Percentiles rank a stretch among this genome's conserved stretches.
Conservation (phyloP, 768 basidiomycete genomes). For the Kwoniella heveanensis region DNA sequence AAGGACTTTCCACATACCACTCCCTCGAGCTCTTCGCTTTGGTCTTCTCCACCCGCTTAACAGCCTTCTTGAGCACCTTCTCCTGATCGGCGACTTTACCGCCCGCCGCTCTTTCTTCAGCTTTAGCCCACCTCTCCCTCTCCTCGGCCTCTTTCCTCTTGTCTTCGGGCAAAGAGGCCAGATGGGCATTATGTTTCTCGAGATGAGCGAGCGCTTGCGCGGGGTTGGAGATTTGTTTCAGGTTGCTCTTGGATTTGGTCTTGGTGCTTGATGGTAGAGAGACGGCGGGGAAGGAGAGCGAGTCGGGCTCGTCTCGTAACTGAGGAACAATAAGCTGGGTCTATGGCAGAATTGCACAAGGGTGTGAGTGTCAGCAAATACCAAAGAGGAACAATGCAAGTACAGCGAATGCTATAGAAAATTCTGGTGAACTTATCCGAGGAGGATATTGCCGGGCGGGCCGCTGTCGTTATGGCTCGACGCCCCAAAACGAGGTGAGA, state of each 20-base stretch:
- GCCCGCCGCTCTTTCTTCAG: constrained; percentile 81
- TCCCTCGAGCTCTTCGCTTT: constrained; percentile 79
- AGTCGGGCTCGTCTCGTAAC: constrained; percentile 30
- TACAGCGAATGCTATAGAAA: too few relatives aligned
- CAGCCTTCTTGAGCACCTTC: constrained; percentile 80
- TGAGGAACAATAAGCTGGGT: constrained; percentile 52
- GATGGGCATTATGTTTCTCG: constrained; percentile 71
- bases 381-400: too few relatives aligned
- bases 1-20: constrained; percentile 67
- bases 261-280: constrained; percentile 59
- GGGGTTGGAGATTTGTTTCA: constrained; percentile 74
- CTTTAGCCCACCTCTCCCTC: constrained; percentile 85
- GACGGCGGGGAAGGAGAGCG: constrained; percentile 71
- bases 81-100: constrained; percentile 91
- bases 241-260: constrained; percentile 60
- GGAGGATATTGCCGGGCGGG: too few relatives aligned
- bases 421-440: too few relatives aligned
- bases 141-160: constrained; percentile 79
- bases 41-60: constrained; percentile 87
- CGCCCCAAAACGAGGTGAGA: too few relatives aligned
- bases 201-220: constrained; percentile 82
- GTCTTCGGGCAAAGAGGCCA: constrained; percentile 76
- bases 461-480: too few relatives aligned
- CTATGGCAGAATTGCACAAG: constrained; percentile 18
- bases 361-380: too few relatives aligned